These are phyloP conservation scores for Claviceps purpurea DNA, from an alignment of 2,329 filamentous ascomycete species.

Conservation along the genomic window DNA sequence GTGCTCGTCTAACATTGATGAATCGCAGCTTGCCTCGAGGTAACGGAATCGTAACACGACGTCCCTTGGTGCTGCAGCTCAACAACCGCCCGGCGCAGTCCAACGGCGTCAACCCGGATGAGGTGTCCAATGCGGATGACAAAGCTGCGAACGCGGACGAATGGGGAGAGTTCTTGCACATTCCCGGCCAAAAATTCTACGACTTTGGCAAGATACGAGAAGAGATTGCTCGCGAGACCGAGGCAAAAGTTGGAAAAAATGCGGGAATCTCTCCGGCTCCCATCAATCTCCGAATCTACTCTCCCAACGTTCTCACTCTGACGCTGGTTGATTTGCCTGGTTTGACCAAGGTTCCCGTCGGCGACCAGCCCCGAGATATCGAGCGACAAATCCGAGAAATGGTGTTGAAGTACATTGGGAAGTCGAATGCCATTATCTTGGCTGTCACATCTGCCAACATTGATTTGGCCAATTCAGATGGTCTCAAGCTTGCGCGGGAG, in stretches of 20 bases:
- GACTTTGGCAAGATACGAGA: constrained; percentile 98
- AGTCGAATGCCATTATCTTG: constrained; percentile 94
- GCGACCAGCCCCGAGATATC: constrained; percentile 92
- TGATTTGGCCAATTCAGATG: constrained; percentile 96
- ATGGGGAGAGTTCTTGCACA: constrained; percentile 98
- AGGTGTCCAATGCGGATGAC: constrained; percentile 56
- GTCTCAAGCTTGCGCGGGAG: constrained; percentile 87
- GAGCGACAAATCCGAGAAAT: constrained; percentile 95
- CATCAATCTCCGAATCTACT: constrained; percentile 97
- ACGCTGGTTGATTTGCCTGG: constrained; percentile 94
- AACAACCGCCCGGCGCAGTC: constrained; percentile 74
- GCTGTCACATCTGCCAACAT: constrained; percentile 95
- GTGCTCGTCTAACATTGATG: background rate
- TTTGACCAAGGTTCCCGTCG: constrained; percentile 90
- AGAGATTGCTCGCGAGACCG: constrained; percentile 92
- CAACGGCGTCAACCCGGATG: constrained; percentile 60
- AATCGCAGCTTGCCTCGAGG: constrained; percentile 73
- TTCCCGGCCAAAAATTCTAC: constrained; percentile 92
- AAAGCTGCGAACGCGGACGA: constrained; percentile 85
- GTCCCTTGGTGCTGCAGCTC: constrained; percentile 91
- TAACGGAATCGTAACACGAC: constrained; percentile 90
- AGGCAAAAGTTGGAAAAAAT: constrained; percentile 91
- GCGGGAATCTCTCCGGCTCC: constrained; percentile 91
- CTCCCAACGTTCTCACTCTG: constrained; percentile 90
- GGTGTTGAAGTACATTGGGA: constrained; percentile 97